Conservation (phyloP, 2,329 filamentous ascomycete species). For the Ophiostoma triangulosporum region DNA sequence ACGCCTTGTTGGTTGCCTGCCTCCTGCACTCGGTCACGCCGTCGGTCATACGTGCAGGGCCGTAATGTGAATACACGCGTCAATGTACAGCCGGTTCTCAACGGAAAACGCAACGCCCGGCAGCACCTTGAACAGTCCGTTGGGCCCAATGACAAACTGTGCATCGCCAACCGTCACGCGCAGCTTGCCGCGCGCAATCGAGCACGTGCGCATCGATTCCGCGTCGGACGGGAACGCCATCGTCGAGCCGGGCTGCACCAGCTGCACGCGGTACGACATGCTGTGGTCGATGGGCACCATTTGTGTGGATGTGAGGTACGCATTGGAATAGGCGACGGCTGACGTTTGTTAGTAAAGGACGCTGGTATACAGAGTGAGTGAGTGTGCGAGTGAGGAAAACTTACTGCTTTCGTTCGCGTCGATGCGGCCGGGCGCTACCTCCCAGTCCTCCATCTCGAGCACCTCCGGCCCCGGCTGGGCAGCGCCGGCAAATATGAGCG, state of each 20-base stretch:
- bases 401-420: conserved; percentile 14
- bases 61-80: conserved; percentile 27
- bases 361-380: not conserved
- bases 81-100: conserved; percentile 30
- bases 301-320: conserved; percentile 18
- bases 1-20: not conserved
- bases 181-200: conserved; percentile 20
- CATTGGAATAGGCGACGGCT: conserved; percentile 23
- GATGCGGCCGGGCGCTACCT: conserved; percentile 22
- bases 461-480: conserved; percentile 10
- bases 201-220: conserved; percentile 17
- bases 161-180: conserved; percentile 18
- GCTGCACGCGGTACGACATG: conserved; percentile 19
- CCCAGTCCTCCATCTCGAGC: conserved; percentile 25
- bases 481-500: conserved; percentile 13
- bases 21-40: too few relatives aligned
- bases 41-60: not conserved
- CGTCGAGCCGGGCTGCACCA: conserved; percentile 16
- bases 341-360: not conserved
- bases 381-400: conserved; percentile 1
- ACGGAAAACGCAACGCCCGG: conserved; percentile 25
- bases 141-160: conserved; percentile 28
- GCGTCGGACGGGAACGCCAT: conserved; percentile 14
- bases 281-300: conserved; percentile 17
- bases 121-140: conserved; percentile 31